A percentile compares a stretch with the other conserved stretches of the same genome.
Evolutionary conservation across 2,329 filamentous ascomycete species (phyloP).

Genomic region (Aspergillus calidoustus): DNA sequence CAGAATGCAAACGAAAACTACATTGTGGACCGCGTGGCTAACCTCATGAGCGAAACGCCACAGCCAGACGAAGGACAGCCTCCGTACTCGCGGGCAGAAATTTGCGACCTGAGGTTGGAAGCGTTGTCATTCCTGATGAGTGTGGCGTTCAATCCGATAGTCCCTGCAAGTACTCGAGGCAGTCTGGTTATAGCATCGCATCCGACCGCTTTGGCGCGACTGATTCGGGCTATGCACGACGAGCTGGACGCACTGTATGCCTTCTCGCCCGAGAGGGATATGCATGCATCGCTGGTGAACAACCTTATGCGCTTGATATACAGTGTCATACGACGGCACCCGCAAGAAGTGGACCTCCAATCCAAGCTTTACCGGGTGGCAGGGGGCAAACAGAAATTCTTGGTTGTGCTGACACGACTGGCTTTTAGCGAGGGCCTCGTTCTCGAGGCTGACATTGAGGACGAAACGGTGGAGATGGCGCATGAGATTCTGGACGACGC

Average conservation of each 20-base stretch:
- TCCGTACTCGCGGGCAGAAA: constrained; percentile 43
- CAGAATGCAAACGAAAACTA: constrained; percentile 49
- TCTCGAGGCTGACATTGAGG: constrained; percentile 75
- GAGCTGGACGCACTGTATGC: constrained; percentile 67
- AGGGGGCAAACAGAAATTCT: constrained; percentile 79
- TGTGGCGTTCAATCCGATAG: constrained; percentile 51
- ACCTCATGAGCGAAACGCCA: constrained; percentile 60
- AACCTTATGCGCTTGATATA: constrained; percentile 64
- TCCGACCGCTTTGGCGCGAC: constrained; percentile 70
- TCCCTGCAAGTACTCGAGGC: constrained; percentile 65
- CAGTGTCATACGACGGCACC: constrained; percentile 63
- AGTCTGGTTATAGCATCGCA: constrained; percentile 69
- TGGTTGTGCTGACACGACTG: constrained; percentile 79
- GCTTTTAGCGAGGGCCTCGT: constrained; percentile 82
- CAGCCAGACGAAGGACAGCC: constrained; percentile 49
- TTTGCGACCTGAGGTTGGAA: constrained; percentile 49
- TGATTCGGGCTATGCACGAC: constrained; percentile 77
- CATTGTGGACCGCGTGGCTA: constrained; percentile 62
- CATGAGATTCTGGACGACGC: constrained; percentile 79
- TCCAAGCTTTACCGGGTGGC: constrained; percentile 71
- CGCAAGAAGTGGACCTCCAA: constrained; percentile 68
- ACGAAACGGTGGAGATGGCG: constrained; percentile 79
- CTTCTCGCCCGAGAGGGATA: constrained; percentile 48
- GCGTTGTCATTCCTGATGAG: constrained; percentile 49
- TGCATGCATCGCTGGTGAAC: constrained; percentile 61